Evolutionary conservation across 176 grass and related monocot genomes (phyloP).

Genomic region (Phoenix dactylifera): DNA sequence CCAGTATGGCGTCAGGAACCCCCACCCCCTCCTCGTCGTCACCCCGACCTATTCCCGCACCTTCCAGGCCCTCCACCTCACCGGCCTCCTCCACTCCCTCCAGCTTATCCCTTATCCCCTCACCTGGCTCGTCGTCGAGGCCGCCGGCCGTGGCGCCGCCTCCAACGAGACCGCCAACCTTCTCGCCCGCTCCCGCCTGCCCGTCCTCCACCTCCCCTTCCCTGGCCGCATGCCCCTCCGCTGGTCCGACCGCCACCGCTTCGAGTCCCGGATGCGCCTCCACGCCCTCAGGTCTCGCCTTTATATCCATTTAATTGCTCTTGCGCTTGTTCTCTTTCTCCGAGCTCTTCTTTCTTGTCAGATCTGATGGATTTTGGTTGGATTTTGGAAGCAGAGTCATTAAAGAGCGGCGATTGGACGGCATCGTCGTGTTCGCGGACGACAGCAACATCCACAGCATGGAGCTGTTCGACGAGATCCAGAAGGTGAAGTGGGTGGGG

Average conservation of each 20-base stretch:
- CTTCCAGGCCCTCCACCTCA: conserved; percentile 29
- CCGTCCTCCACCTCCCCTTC: conserved; percentile 20
- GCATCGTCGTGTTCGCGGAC: conserved; percentile 75
- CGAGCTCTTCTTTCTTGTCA: background rate
- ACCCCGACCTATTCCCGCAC: conserved; percentile 38
- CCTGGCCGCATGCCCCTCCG: conserved; percentile 8
- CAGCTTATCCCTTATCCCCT: conserved; percentile 22
- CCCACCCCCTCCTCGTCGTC: conserved; percentile 25
- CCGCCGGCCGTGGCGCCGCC: background rate
- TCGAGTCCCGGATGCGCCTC: conserved; percentile 34
- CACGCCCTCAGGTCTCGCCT: conserved; percentile 33
- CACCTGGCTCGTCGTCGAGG: conserved; percentile 38
- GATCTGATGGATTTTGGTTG: background rate
- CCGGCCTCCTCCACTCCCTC: conserved; percentile 31
- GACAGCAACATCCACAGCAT: conserved; percentile 96
- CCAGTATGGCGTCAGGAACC: conserved; percentile 9
- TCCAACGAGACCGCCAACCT: conserved; percentile 9
- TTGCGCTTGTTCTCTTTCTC: background rate
- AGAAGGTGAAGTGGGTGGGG: conserved; percentile 97
- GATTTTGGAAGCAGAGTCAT: conserved; percentile 45
- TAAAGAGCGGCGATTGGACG: conserved; percentile 77
- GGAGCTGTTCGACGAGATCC: conserved; percentile 97
- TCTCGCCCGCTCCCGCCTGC: conserved; percentile 10
- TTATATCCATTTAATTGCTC: background rate
- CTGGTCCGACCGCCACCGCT: conserved; percentile 11